Conservation (phyloP, 2,329 filamentous ascomycete species). For the Epichloe glyceriae region DNA sequence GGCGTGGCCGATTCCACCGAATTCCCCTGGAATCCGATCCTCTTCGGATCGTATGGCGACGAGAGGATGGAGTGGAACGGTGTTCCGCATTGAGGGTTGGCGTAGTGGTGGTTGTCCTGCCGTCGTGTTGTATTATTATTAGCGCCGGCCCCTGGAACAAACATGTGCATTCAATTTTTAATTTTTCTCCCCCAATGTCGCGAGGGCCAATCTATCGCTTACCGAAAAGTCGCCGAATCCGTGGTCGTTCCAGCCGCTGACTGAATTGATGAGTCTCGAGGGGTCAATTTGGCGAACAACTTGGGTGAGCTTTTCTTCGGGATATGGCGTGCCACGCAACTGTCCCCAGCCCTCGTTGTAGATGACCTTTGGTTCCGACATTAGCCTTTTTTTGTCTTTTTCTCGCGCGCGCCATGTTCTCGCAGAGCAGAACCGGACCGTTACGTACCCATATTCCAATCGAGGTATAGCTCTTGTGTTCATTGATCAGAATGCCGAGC, state of each 20-base stretch:
- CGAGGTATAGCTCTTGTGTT: conserved; percentile 51
- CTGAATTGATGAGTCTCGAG: conserved; percentile 49
- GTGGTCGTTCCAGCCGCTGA: conserved; percentile 55
- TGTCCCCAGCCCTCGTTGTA: conserved; percentile 67
- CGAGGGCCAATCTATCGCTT: background rate
- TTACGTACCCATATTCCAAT: conserved; percentile 48
- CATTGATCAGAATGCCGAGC: conserved; percentile 45
- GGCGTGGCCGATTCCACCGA: conserved; percentile 56
- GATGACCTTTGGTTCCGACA: conserved; percentile 32
- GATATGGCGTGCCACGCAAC: conserved; percentile 30
- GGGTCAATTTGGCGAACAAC: conserved; percentile 45
- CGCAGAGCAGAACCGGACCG: background rate
- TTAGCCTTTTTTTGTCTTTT: background rate
- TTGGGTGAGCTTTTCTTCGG: conserved; percentile 44
- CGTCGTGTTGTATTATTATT: background rate
- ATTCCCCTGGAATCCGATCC: conserved; percentile 62
- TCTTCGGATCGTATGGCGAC: conserved; percentile 40
- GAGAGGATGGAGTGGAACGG: conserved; percentile 50
- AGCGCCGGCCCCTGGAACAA: background rate
- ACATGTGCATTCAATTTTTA: background rate
- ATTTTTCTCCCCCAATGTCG: background rate
- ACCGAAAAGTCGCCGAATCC: conserved; percentile 50
- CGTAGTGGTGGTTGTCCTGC: conserved; percentile 59
- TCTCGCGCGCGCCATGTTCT: too few species aligned
- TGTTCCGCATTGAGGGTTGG: conserved; percentile 56